Conservation (phyloP, 345 rosid genomes). For the Brassica nigra region DNA sequence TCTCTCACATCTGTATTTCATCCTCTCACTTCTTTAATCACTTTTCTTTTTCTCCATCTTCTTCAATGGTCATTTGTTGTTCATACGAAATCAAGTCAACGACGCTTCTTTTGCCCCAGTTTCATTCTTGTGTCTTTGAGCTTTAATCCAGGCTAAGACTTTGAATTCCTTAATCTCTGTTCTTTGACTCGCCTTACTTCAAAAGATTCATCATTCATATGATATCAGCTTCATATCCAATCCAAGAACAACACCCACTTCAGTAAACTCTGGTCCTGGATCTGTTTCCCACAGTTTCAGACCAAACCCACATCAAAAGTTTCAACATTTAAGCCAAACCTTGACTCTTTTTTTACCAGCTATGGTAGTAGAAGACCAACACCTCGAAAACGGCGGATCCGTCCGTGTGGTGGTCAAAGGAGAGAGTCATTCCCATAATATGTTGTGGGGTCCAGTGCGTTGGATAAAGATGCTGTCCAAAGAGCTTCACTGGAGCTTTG, state of each 20-base stretch:
- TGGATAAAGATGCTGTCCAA: conserved; percentile 82
- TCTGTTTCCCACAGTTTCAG: conserved; percentile 30
- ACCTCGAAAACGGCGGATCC: conserved; percentile 44
- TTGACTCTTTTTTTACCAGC: conserved; percentile 10
- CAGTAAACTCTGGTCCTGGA: conserved; percentile 18
- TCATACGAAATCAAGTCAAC: conserved; percentile 34
- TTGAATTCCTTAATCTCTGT: conserved; percentile 16
- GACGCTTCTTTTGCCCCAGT: neutral
- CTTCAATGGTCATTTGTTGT: conserved; percentile 15
- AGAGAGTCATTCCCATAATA: conserved; percentile 35
- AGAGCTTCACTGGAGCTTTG: conserved; percentile 95
- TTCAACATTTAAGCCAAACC: conserved; percentile 29
- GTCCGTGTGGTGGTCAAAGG: conserved; percentile 38
- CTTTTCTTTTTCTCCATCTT: neutral
- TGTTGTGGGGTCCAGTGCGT: conserved; percentile 54
- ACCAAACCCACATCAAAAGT: conserved; percentile 37
- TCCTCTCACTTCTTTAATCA: neutral
- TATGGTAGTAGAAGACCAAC: conserved; percentile 54
- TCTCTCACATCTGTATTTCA: neutral
- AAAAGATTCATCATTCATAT: conserved; percentile 1
- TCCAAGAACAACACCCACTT: neutral
- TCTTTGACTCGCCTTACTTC: conserved; percentile 10
- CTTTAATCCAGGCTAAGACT: conserved; percentile 9
- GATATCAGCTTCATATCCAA: neutral
- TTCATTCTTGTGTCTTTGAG: no score